phyloP scores from a whole-genome alignment of 495 filamentous ascomycete species.

The Alectoria sarmentosa region DNA sequence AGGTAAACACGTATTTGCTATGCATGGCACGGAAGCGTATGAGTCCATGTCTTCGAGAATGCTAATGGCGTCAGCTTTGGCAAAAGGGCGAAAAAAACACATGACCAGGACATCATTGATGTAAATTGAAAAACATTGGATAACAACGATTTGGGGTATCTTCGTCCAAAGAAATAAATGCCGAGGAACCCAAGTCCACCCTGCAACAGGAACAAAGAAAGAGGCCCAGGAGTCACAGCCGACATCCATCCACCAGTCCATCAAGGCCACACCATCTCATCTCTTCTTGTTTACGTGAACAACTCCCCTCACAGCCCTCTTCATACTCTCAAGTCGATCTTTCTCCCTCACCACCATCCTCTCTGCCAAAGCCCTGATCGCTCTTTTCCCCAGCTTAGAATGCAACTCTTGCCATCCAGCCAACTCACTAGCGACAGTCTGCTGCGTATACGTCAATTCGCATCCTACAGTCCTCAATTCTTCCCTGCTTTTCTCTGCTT shows the following conservation, averaged over 20 bases:
- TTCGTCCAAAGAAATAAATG: conserved; percentile 1
- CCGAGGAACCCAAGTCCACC: neutral
- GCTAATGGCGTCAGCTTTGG: neutral
- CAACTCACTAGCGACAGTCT: conserved; percentile 83
- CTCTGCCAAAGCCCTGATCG: conserved; percentile 67
- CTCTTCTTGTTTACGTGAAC: conserved; percentile 1
- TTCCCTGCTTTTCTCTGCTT: conserved; percentile 53
- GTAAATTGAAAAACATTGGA: neutral
- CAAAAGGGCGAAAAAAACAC: neutral
- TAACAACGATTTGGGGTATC: conserved; percentile 5
- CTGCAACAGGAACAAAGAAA: neutral
- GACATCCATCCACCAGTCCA: neutral
- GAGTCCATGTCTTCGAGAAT: neutral
- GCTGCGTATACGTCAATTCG: conserved; percentile 86
- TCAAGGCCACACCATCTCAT: neutral
- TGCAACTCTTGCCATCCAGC: conserved; percentile 91
- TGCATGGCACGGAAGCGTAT: too few species aligned
- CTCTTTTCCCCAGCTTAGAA: conserved; percentile 64
- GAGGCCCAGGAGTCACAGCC: neutral
- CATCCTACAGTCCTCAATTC: conserved; percentile 61
- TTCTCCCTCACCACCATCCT: conserved; percentile 72
- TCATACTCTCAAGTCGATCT: conserved; percentile 72
- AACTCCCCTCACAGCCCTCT: conserved; percentile 57
- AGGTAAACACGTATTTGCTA: too few species aligned
- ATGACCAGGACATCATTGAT: neutral